Base-by-base conservation (phyloP, 139 green algal genomes). In the Prasinococcaceae sp. region DNA sequence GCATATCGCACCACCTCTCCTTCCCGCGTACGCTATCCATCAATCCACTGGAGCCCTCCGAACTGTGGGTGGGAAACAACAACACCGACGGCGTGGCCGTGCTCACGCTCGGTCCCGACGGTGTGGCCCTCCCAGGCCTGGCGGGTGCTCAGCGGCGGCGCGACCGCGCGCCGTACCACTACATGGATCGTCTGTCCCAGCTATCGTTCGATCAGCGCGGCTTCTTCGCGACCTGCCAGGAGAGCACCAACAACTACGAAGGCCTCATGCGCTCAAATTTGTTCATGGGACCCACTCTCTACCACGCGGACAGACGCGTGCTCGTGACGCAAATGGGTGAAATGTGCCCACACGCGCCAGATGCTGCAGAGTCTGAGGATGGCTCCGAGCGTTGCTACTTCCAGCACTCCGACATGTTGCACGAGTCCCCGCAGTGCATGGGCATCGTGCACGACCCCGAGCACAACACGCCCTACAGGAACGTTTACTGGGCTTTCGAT, bases 221-320 rank as follows among this genome's bases (percentile, higher is more conserved):
- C 29, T 27, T 25, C 20, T 44, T 56, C 20, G 49, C 30, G 24
- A 56, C 49, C 27, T 56, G 49, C 26, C 49, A 56, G 19, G 49
- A 56, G 33, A 20, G 14, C 9, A n/a, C 20, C 2, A 56, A 56
- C 28, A 44, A 26, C 19, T 56, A 56, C 30, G 30, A 56, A n/a
- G 29, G 30, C 2, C 22, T 33, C 28, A 27, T 45, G 10, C n/a
- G 9, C 19, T 1, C 28, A 3, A 56, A 56, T 4, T 45, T 27
- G 14, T 56, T 56, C 49, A 56, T 56, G 49, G 49, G 49, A 17
- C 49, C 49, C 22, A 46, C 49, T 22, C 29, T 56, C 3, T 56
- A 56, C 49, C 19, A 56, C 33, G 25, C 17, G n/a, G 6, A 9
- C 45, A 6, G 16, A 33, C 12, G 9, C 9, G 9, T 28, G 40